phyloP scores from a whole-genome alignment of 257 asterid species.

The Eucommia ulmoides region DNA sequence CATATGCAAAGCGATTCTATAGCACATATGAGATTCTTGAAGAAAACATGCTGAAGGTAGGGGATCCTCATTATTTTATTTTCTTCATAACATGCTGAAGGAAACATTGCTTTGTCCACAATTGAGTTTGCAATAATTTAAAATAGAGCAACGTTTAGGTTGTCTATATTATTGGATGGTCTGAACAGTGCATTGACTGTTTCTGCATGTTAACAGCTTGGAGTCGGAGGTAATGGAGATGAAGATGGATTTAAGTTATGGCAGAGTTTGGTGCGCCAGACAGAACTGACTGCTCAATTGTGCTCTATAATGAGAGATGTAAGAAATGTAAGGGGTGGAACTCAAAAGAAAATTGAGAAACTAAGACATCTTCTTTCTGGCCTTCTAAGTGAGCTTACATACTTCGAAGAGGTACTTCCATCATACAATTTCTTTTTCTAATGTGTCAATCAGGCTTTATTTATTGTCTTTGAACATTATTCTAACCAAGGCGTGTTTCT shows the following conservation, averaged over 20 bases:
- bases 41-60: conserved; percentile 84
- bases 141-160: neutral
- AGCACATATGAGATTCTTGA: conserved; percentile 79
- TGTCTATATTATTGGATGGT: neutral
- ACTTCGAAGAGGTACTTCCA: conserved; percentile 75
- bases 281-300: conserved; percentile 88
- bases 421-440: neutral
- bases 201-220: conserved; percentile 37
- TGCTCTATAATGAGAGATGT: conserved; percentile 94
- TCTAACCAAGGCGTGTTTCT: neutral
- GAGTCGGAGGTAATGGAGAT: conserved; percentile 45
- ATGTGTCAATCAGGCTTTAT: conserved; percentile 4
- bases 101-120: neutral
- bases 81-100: too few species aligned
- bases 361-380: conserved; percentile 95
- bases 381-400: conserved; percentile 96
- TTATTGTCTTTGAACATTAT: neutral
- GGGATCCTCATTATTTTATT: conserved; percentile 13
- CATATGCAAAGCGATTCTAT: conserved; percentile 86
- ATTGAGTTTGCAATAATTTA: neutral
- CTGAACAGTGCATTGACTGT: conserved; percentile 17
- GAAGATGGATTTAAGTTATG: conserved; percentile 89
- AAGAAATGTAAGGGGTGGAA: conserved; percentile 87
- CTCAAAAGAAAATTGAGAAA: conserved; percentile 92
- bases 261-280: conserved; percentile 97